These are phyloP conservation scores for Ustilago curta DNA, from an alignment of 1,284 basidiomycete species.

Conservation along the genomic window DNA sequence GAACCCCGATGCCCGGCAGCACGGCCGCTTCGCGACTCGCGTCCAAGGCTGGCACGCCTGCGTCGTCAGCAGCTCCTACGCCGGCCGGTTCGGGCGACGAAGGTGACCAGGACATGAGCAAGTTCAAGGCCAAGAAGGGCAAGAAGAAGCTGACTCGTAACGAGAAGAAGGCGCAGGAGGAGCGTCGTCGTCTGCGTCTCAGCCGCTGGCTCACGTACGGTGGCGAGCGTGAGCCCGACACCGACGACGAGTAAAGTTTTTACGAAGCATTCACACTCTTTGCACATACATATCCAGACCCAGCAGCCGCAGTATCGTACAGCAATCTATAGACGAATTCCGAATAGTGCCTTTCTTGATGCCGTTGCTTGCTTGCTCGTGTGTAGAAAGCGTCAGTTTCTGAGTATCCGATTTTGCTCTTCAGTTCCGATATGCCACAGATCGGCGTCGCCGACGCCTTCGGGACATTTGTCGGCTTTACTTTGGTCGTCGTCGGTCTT, in stretches of 20 bases:
- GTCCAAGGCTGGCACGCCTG: slow-evolving; percentile 69
- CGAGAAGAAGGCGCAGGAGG: slow-evolving; percentile 69
- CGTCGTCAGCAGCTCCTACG: slow-evolving; percentile 69
- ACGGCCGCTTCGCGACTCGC: slow-evolving; percentile 69
- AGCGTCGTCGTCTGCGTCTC: slow-evolving; percentile 63
- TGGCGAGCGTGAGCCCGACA: slow-evolving; percentile 66
- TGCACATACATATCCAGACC: slow-evolving; percentile 6
- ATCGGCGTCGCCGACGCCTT: no score
- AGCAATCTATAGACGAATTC: slow-evolving; percentile 1
- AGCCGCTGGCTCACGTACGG: slow-evolving; percentile 66
- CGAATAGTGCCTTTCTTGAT: background rate
- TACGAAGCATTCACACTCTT: background rate
- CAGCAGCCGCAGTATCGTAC: slow-evolving; percentile 2
- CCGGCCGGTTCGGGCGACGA: slow-evolving; percentile 71
- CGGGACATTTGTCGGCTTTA: background rate
- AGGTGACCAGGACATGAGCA: slow-evolving; percentile 67
- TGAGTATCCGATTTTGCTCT: background rate
- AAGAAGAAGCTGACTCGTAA: slow-evolving; percentile 69
- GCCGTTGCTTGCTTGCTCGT: background rate
- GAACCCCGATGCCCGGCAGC: slow-evolving; percentile 70
- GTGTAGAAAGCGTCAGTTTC: background rate
- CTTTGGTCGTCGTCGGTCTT: background rate
- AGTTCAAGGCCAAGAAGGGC: slow-evolving; percentile 68
- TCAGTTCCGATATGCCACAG: background rate
- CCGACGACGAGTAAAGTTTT: slow-evolving; percentile 60